Conservation (phyloP, 108 stramenopile genomes). For the Nitzschia putrida region DNA sequence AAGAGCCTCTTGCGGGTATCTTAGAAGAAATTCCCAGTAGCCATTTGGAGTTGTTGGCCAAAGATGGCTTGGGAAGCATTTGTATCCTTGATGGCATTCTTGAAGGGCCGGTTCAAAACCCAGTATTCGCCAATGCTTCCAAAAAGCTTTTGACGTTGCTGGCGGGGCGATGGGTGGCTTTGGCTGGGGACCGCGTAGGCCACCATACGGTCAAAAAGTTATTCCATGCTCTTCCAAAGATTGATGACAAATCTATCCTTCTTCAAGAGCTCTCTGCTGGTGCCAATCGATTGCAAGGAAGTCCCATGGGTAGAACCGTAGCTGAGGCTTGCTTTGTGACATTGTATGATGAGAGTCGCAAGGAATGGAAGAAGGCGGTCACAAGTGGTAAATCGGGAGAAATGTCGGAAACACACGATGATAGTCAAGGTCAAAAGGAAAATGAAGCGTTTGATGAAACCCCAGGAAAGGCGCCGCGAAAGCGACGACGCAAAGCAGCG, state of each 20-base stretch:
- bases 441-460: too few relatives aligned
- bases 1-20: slow-evolving; percentile 62
- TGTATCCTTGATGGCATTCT: slow-evolving; percentile 83
- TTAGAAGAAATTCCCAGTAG: slow-evolving; percentile 38
- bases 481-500: too few relatives aligned
- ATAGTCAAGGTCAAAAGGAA: too few relatives aligned
- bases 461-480: too few relatives aligned
- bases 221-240: slow-evolving; percentile 57
- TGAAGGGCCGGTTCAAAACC: slow-evolving; percentile 54
- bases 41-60: slow-evolving; percentile 60
- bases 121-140: slow-evolving; percentile 41
- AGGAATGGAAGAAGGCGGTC: slow-evolving; percentile 41
- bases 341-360: slow-evolving; percentile 55
- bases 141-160: slow-evolving; percentile 55
- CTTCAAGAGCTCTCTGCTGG: slow-evolving; percentile 66
- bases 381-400: too few relatives aligned
- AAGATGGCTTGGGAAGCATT: slow-evolving; percentile 81
- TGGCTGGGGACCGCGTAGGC: slow-evolving; percentile 73
- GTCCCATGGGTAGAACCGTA: slow-evolving; percentile 75
- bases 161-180: slow-evolving; percentile 49
- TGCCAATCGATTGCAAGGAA: slow-evolving; percentile 64
- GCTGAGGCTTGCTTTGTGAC: slow-evolving; percentile 64
- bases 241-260: slow-evolving; percentile 63
- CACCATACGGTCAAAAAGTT: slow-evolving; percentile 82
- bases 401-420: too few relatives aligned